These are phyloP conservation scores for Mycena vulgaris DNA, from an alignment of 768 basidiomycete species.

Conservation along the genomic window DNA sequence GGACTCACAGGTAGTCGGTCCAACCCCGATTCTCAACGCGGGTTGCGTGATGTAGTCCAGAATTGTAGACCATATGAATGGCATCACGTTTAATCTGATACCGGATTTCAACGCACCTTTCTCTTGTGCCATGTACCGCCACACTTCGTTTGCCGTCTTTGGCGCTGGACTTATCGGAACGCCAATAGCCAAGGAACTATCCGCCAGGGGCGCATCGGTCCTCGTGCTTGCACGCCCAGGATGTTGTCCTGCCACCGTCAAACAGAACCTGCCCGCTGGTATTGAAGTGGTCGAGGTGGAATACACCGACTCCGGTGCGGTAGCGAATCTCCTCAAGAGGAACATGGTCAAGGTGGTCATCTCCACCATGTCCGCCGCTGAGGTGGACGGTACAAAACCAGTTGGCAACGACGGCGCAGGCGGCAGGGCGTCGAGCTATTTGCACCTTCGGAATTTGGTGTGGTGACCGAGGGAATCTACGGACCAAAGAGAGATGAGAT, in stretches of 20 bases:
- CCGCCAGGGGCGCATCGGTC: slow-evolving; percentile 29
- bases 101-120: neutral
- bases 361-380: slow-evolving; percentile 50
- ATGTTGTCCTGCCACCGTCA: slow-evolving; percentile 2
- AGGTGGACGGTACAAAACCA: slow-evolving; percentile 45
- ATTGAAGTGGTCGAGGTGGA: slow-evolving; percentile 45
- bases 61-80: neutral
- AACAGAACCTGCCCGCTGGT: slow-evolving; percentile 32
- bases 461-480: slow-evolving; percentile 49
- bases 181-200: slow-evolving; percentile 48
- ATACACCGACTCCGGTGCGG: slow-evolving; percentile 41
- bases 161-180: slow-evolving; percentile 54
- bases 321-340: slow-evolving; percentile 43
- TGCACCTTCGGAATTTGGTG: slow-evolving; percentile 54
- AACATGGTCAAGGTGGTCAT: slow-evolving; percentile 51
- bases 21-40: neutral
- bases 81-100: slow-evolving; percentile 3
- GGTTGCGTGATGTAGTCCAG: neutral
- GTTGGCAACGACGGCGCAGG: slow-evolving; percentile 51
- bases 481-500: slow-evolving; percentile 40
- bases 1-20: neutral
- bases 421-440: slow-evolving; percentile 51
- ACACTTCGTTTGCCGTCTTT: slow-evolving; percentile 53
- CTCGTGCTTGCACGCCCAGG: slow-evolving; percentile 34
- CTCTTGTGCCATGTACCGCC: slow-evolving; percentile 24